Percentiles rank a stretch among this genome's conserved stretches.
phyloP scores from a whole-genome alignment of 148 eudicot genomes.

The Rhododendron henanense region DNA sequence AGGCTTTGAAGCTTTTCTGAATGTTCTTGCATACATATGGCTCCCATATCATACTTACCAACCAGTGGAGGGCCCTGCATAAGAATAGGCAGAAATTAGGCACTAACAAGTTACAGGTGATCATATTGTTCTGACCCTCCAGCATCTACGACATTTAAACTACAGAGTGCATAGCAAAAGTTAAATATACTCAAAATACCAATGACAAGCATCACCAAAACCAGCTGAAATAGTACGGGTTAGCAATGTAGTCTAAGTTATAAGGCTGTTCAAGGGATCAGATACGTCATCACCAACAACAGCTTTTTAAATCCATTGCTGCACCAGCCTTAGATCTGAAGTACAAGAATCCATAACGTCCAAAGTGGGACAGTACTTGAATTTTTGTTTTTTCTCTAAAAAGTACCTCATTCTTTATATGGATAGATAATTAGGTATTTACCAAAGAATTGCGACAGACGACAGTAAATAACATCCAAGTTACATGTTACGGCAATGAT shows the following conservation, averaged over 20 bases:
- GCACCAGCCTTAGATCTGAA: neutral
- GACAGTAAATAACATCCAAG: neutral
- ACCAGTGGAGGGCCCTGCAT: slow-evolving; percentile 91
- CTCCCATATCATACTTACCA: slow-evolving; percentile 98
- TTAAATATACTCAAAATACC: neutral
- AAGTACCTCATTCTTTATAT: neutral
- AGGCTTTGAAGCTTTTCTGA: slow-evolving; percentile 92
- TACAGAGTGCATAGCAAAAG: neutral
- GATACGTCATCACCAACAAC: neutral
- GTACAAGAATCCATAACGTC: neutral
- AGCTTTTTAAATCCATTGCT: neutral
- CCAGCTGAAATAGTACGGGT: neutral
- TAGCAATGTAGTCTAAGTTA: neutral
- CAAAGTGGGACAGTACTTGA: neutral
- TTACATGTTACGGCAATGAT: neutral
- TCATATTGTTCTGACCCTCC: neutral
- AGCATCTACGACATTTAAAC: neutral
- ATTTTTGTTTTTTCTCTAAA: neutral
- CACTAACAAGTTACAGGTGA: neutral
- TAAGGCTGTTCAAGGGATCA: neutral
- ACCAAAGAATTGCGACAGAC: neutral
- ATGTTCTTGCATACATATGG: slow-evolving; percentile 98
- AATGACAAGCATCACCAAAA: neutral
- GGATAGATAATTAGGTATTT: neutral
- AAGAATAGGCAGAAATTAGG: slow-evolving; percentile 2